These are phyloP conservation scores for Striga hermonthica DNA, from an alignment of 305 asterid species.

Conservation along the genomic window DNA sequence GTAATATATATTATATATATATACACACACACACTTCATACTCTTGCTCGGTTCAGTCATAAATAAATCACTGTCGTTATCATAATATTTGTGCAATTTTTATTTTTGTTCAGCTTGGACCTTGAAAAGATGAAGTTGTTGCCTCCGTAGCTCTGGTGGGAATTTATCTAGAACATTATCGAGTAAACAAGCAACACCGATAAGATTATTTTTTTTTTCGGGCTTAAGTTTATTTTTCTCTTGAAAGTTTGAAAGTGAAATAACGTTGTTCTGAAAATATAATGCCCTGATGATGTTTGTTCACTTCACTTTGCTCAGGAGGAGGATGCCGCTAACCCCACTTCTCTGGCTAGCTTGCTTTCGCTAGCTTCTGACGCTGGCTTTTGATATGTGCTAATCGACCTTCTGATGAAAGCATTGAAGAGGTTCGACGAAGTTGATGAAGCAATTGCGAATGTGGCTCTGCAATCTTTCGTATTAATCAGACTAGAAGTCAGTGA, in stretches of 20 bases:
- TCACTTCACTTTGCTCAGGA: slow-evolving; percentile 43
- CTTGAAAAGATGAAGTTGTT: slow-evolving; percentile 70
- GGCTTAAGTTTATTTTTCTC: not conserved
- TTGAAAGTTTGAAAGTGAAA: not conserved
- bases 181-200: slow-evolving; percentile 38
- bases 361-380: no score
- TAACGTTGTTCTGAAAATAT: not conserved
- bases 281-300: not conserved
- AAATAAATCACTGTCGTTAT: not conserved
- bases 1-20: not conserved
- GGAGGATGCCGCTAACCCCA: slow-evolving; percentile 69
- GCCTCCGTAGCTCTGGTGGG: slow-evolving; percentile 86
- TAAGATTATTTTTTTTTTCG: not conserved
- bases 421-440: no score
- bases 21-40: not conserved
- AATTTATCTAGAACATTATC: slow-evolving; percentile 55
- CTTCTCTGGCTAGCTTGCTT: no score
- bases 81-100: slow-evolving; percentile 13
- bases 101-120: not conserved
- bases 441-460: slow-evolving; percentile 45
- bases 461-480: slow-evolving; percentile 49
- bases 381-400: no score
- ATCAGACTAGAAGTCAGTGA: slow-evolving; percentile 45
- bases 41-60: not conserved
- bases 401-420: no score